Evolutionary conservation across 2,329 filamentous ascomycete species (phyloP).

Genomic region (Aspergillus glaucus): DNA sequence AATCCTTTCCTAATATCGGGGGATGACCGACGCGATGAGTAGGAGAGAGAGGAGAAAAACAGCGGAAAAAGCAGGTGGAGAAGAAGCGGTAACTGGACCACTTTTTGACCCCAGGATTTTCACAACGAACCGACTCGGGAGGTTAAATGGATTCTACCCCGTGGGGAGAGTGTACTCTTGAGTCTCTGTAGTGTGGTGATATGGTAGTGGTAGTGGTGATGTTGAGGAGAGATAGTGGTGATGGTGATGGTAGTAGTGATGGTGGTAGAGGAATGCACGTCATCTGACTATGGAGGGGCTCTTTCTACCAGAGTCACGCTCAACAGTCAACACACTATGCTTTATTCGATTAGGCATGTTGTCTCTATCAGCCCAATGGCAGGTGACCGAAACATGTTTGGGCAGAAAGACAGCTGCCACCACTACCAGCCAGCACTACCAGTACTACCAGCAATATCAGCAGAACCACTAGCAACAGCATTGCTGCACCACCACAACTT

Average conservation of each 20-base stretch:
- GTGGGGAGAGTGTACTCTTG: slow-evolving; percentile 4
- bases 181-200: not conserved
- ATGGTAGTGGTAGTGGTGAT: not conserved
- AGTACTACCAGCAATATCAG: no score
- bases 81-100: not conserved
- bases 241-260: not conserved
- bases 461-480: no score
- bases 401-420: not conserved
- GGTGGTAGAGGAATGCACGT: not conserved
- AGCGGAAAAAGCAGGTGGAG: not conserved
- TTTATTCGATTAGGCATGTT: not conserved
- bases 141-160: slow-evolving; percentile 8
- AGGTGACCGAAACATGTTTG: not conserved
- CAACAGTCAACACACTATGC: not conserved
- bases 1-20: not conserved
- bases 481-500: no score
- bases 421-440: not conserved
- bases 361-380: not conserved
- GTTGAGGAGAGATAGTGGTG: slow-evolving; percentile 1
- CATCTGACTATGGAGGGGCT: slow-evolving; percentile 1
- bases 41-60: not conserved
- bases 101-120: slow-evolving; percentile 1
- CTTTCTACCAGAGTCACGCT: not conserved
- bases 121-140: slow-evolving; percentile 4
- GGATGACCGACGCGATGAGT: not conserved